phyloP scores from a whole-genome alignment of 441 rosid species.

The Manihot esculenta region DNA sequence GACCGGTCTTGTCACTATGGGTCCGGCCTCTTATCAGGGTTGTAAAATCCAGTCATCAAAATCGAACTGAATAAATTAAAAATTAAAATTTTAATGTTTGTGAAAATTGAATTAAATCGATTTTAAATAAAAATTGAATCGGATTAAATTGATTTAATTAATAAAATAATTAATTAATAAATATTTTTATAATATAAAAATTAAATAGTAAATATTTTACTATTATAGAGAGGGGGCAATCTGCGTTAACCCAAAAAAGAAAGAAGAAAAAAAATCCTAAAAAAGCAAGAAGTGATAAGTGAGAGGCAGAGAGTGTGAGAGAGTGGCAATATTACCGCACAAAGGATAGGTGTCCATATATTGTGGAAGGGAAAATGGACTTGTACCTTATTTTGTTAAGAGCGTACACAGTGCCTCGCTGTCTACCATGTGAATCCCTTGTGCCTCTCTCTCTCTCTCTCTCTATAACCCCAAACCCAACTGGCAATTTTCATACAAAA shows the following conservation, averaged over 20 bases:
- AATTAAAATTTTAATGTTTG: no score
- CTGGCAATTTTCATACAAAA: slow-evolving; percentile 44
- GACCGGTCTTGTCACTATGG: no score
- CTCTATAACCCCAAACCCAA: slow-evolving; percentile 32
- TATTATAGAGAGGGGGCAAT: no score
- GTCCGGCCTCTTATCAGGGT: no score
- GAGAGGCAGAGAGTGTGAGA: neutral
- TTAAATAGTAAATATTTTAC: no score
- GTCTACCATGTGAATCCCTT: slow-evolving; percentile 60
- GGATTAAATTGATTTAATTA: no score
- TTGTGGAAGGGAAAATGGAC: slow-evolving; percentile 25
- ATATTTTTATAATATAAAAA: no score
- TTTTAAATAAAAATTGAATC: no score
- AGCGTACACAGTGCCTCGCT: slow-evolving; percentile 58
- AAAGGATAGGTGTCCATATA: neutral
- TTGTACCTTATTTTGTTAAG: slow-evolving; percentile 47
- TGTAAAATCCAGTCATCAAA: no score
- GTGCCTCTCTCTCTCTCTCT: slow-evolving; percentile 26
- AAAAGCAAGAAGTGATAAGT: slow-evolving; percentile 7
- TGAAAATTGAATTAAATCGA: no score
- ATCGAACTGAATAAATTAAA: no score
- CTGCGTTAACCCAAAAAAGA: neutral
- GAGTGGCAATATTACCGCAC: slow-evolving; percentile 3
- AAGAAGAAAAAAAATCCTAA: slow-evolving; percentile 6
- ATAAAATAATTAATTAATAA: no score